phyloP scores from a whole-genome alignment of 2,329 filamentous ascomycete genomes.

The Stagonosporopsis tanaceti region DNA sequence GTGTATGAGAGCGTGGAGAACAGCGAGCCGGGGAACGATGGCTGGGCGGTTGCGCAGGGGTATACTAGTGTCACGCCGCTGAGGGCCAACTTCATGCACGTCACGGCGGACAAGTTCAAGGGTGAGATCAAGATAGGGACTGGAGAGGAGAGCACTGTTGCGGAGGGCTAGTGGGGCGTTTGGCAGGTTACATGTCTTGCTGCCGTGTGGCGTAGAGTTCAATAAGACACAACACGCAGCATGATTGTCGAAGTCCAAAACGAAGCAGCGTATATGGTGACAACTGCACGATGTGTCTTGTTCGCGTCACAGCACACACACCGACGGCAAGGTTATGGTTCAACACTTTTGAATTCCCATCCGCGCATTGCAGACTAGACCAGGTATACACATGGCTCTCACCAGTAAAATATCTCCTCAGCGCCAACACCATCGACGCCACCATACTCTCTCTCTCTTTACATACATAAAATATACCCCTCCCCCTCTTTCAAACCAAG shows the following conservation, averaged over 20 bases:
- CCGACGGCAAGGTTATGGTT: neutral
- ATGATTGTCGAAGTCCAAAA: too few relatives aligned
- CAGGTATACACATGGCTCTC: neutral
- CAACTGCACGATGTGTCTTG: neutral
- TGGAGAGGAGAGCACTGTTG: neutral
- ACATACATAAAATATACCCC: too few relatives aligned
- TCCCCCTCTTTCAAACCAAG: too few relatives aligned
- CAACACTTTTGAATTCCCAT: neutral
- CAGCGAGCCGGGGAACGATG: constrained; percentile 83
- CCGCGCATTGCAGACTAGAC: neutral
- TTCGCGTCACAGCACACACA: neutral
- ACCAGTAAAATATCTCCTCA: neutral
- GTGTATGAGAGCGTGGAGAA: constrained; percentile 88
- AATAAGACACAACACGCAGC: too few relatives aligned
- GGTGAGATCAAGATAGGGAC: constrained; percentile 42
- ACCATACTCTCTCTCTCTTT: neutral
- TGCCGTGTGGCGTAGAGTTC: too few relatives aligned
- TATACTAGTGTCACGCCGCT: constrained; percentile 90
- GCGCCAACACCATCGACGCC: constrained; percentile 2
- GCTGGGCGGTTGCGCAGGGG: constrained; percentile 89
- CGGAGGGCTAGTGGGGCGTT: neutral
- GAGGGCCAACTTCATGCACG: constrained; percentile 90
- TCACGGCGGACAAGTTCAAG: constrained; percentile 28
- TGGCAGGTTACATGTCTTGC: too few relatives aligned
- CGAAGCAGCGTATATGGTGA: too few relatives aligned